A percentile compares a stretch with the other conserved stretches of the same genome.
Evolutionary conservation across 805 yeast species (phyloP).

Genomic region (Saccharomycopsis fodiens): DNA sequence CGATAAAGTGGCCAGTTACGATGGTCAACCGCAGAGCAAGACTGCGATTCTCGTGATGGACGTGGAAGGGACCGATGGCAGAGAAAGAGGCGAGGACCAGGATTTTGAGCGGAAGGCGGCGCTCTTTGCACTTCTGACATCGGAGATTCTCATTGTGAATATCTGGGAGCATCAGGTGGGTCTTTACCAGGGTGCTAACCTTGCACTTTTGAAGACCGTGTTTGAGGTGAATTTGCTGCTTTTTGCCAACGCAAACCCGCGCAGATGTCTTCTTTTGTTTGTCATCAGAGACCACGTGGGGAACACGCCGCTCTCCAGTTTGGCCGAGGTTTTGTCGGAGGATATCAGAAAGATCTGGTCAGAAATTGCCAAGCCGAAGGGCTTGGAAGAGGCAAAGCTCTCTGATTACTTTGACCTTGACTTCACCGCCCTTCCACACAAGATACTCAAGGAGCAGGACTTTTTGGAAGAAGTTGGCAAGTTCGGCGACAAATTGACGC

Average conservation of each 20-base stretch:
- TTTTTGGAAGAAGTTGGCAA: constrained; percentile 52
- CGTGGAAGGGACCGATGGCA: constrained; percentile 96
- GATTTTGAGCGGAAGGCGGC: constrained; percentile 98
- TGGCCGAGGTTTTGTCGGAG: constrained; percentile 57
- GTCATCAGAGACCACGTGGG: constrained; percentile 93
- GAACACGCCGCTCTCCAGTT: constrained; percentile 67
- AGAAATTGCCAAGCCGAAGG: constrained; percentile 64
- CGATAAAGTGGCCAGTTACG: constrained; percentile 28
- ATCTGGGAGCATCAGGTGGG: constrained; percentile 98
- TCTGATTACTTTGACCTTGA: constrained; percentile 78
- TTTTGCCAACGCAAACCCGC: constrained; percentile 56
- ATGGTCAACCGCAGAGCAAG: constrained; percentile 20
- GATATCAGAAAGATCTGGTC: constrained; percentile 80
- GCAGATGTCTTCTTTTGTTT: constrained; percentile 66
- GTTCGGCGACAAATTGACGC: constrained; percentile 44
- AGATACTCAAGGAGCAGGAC: constrained; percentile 67
- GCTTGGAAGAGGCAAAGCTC: constrained; percentile 45
- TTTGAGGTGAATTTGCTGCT: constrained; percentile 89
- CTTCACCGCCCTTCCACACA: constrained; percentile 79
- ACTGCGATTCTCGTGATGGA: constrained; percentile 67
- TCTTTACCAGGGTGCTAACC: constrained; percentile 92
- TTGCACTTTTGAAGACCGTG: constrained; percentile 92
- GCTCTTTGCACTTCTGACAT: constrained; percentile 84
- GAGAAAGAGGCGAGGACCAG: constrained; percentile 97
- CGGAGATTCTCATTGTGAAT: constrained; percentile 84